phyloP scores from a whole-genome alignment of 768 basidiomycete genomes.

The Mrakia frigida region DNA sequence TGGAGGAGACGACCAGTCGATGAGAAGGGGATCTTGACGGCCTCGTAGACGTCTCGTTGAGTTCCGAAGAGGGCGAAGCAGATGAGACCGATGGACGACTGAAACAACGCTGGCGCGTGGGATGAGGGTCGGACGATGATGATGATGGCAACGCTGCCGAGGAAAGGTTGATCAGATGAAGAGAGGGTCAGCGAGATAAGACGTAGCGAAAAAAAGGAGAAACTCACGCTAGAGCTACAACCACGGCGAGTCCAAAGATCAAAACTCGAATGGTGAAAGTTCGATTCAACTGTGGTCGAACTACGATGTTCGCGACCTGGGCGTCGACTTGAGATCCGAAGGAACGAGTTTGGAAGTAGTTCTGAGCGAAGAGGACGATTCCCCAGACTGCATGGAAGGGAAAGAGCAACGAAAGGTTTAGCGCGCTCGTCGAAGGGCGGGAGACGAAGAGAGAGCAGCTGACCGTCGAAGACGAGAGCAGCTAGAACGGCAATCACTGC shows the following conservation, averaged over 20 bases:
- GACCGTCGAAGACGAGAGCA: not conserved
- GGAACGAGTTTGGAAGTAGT: not conserved
- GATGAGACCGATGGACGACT: not conserved
- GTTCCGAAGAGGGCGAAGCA: conserved; percentile 14
- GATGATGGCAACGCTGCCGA: not conserved
- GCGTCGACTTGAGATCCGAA: conserved; percentile 6
- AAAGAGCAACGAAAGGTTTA: not conserved
- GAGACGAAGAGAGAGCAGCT: not conserved
- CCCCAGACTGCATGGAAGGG: not conserved
- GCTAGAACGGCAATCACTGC: not conserved
- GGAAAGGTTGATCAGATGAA: no score
- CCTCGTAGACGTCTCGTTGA: not conserved
- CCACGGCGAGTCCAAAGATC: not conserved
- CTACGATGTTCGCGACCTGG: not conserved
- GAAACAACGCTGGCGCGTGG: not conserved
- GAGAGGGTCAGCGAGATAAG: not conserved
- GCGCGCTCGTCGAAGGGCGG: not conserved
- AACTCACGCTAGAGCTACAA: not conserved
- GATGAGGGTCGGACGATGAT: not conserved
- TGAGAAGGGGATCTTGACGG: not conserved
- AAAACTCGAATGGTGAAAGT: not conserved
- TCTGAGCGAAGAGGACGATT: not conserved
- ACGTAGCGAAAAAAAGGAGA: not conserved
- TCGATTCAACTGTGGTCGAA: not conserved
- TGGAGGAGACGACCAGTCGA: not conserved